These are phyloP conservation scores for Annulohypoxylon moriforme DNA, from an alignment of 495 filamentous ascomycete genomes.

Conservation along the genomic window DNA sequence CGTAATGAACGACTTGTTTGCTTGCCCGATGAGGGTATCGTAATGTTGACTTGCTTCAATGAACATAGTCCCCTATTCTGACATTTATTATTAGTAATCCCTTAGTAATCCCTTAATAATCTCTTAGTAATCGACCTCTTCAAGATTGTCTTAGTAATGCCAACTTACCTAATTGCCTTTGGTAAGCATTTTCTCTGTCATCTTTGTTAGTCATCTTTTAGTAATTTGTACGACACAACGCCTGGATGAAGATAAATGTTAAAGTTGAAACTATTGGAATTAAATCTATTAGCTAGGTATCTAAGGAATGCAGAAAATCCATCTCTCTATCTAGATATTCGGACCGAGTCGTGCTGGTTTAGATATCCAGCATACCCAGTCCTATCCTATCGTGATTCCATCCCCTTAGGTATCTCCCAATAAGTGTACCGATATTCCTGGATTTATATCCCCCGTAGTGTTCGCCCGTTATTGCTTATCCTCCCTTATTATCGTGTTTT, in stretches of 20 bases:
- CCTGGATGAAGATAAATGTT: background rate
- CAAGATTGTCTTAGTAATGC: too few relatives aligned
- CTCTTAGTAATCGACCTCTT: too few relatives aligned
- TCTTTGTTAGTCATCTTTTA: too few relatives aligned
- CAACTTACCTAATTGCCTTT: too few relatives aligned
- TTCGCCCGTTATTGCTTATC: background rate
- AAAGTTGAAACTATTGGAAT: background rate
- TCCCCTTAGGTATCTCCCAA: background rate
- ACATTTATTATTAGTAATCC: too few relatives aligned
- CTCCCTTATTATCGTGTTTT: background rate
- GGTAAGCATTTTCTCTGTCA: background rate
- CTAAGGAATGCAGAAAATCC: background rate
- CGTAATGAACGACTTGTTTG: background rate
- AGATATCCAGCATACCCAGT: background rate
- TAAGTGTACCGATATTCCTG: background rate
- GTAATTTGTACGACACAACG: background rate
- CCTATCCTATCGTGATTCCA: background rate
- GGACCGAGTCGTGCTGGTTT: background rate
- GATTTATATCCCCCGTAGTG: background rate
- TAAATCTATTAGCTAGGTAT: conserved; percentile 1
- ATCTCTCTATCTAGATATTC: background rate
- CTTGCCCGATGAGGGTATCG: background rate
- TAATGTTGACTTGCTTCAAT: conserved; percentile 8
- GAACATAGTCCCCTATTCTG: background rate
- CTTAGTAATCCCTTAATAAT: too few relatives aligned